Evolutionary conservation across 1,284 basidiomycete species (phyloP).

Genomic region (Papiliotrema fonsecae): DNA sequence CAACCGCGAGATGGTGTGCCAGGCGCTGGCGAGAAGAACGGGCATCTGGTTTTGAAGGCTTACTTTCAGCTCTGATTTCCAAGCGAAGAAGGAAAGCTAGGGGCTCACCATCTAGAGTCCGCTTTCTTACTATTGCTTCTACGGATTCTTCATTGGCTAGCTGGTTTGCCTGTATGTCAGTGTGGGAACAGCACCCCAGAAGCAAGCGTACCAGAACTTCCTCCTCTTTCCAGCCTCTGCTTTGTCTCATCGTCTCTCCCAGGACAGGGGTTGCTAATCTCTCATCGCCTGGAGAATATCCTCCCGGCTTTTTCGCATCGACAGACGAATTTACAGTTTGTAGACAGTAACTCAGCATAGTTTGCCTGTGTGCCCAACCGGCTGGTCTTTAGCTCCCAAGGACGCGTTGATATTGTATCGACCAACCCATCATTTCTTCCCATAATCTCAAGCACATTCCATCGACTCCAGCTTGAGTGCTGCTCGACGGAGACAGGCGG

Average conservation of each 20-base stretch:
- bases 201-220: conserved; percentile 62
- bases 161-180: conserved; percentile 60
- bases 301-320: conserved; percentile 54
- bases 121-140: conserved; percentile 70
- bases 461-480: conserved; percentile 13
- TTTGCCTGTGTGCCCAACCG: conserved; percentile 75
- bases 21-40: conserved; percentile 64
- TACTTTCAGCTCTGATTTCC: neutral
- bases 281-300: conserved; percentile 13
- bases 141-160: conserved; percentile 72
- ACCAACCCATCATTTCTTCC: conserved; percentile 74
- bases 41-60: conserved; percentile 79
- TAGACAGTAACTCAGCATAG: conserved; percentile 74
- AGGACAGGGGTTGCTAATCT: conserved; percentile 8
- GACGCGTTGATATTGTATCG: no score
- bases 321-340: conserved; percentile 64
- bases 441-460: conserved; percentile 74
- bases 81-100: neutral
- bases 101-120: conserved; percentile 68
- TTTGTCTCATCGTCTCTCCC: conserved; percentile 36
- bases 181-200: neutral
- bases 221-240: conserved; percentile 60
- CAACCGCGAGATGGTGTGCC: conserved; percentile 61
- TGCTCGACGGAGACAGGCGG: conserved; percentile 25
- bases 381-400: conserved; percentile 54